A percentile compares a stretch with the other conserved stretches of the same genome.
Conservation (phyloP, 2,329 filamentous ascomycete genomes). For the Uncinocarpus reesii region DNA sequence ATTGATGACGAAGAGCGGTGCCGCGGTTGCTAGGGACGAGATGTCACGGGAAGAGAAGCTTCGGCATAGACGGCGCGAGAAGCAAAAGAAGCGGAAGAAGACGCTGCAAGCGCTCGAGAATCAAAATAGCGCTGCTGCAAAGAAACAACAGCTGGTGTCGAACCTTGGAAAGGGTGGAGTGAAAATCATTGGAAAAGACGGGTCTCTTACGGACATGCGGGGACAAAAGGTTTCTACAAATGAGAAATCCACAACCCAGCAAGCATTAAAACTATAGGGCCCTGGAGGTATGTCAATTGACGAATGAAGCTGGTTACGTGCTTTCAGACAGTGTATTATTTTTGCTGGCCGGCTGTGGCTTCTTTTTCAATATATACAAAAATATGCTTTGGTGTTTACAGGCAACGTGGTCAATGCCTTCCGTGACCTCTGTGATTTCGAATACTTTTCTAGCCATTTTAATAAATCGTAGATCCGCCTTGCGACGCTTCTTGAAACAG, state of each 20-base stretch:
- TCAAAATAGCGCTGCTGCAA: constrained; percentile 35
- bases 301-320: background rate
- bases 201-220: constrained; percentile 71
- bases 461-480: constrained; percentile 67
- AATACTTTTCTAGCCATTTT: constrained; percentile 61
- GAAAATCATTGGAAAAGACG: constrained; percentile 83
- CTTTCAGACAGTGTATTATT: constrained; percentile 5
- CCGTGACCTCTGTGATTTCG: constrained; percentile 50
- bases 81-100: constrained; percentile 66
- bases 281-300: background rate
- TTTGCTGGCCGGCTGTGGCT: background rate
- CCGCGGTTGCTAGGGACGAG: constrained; percentile 71
- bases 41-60: constrained; percentile 79
- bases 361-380: constrained; percentile 23
- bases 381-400: constrained; percentile 34
- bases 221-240: constrained; percentile 57
- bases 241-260: constrained; percentile 21
- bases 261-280: constrained; percentile 30
- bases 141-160: constrained; percentile 49
- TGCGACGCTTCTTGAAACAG: constrained; percentile 86
- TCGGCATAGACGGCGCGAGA: constrained; percentile 64
- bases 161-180: constrained; percentile 76
- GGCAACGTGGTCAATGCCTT: constrained; percentile 38
- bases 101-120: constrained; percentile 41
- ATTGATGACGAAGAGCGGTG: constrained; percentile 64